phyloP scores from a whole-genome alignment of 139 green algal species.

The Tetradesmus lagerheimii region DNA sequence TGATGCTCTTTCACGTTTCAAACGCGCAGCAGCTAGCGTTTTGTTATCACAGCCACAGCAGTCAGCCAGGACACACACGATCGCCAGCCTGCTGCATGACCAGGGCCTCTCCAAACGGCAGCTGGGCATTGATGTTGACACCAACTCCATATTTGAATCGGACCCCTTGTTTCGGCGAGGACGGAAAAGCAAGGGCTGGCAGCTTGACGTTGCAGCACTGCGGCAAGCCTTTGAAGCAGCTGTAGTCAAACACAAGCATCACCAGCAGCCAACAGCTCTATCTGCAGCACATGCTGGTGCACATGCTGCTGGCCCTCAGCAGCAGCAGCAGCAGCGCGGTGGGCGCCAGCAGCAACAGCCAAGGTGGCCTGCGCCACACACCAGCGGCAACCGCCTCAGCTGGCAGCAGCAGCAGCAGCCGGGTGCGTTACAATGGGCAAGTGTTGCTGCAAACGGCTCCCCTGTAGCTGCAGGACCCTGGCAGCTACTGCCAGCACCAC shows the following conservation, averaged over 20 bases:
- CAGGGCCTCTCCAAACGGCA: background rate
- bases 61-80: background rate
- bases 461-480: background rate
- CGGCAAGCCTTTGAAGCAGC: background rate
- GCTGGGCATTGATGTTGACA: background rate
- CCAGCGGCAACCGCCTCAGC: too few relatives aligned
- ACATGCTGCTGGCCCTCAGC: background rate
- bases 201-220: background rate
- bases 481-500: background rate
- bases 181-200: background rate
- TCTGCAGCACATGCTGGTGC: background rate
- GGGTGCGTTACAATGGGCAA: background rate
- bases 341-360: background rate
- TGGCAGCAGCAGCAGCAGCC: background rate
- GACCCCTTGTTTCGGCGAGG: background rate
- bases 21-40: background rate
- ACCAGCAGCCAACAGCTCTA: background rate
- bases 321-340: background rate
- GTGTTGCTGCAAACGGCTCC: background rate
- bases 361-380: background rate
- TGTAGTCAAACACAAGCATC: background rate
- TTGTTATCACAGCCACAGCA: background rate
- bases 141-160: background rate
- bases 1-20: background rate
- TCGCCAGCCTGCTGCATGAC: background rate